phyloP scores from a whole-genome alignment of 148 eudicot species.

The Rhododendron griersonianum region DNA sequence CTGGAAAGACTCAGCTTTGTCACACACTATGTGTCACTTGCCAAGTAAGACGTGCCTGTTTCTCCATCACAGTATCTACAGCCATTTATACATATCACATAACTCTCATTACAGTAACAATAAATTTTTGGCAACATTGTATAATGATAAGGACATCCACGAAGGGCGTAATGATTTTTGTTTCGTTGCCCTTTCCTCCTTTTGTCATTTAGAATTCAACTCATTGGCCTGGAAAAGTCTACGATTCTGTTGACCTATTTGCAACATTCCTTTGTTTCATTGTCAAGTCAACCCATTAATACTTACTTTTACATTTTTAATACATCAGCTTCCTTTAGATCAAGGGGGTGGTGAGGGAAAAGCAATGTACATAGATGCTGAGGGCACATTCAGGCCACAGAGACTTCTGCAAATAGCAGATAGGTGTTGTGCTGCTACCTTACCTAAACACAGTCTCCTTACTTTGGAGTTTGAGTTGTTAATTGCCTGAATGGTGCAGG shows the following conservation, averaged over 20 bases:
- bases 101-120: not conserved
- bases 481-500: slow-evolving; percentile 36
- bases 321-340: slow-evolving; percentile 78
- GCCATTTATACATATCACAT: not conserved
- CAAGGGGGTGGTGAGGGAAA: slow-evolving; percentile 99
- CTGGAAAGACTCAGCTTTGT: slow-evolving; percentile 97
- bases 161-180: not conserved
- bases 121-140: not conserved
- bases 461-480: not conserved
- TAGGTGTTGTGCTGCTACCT: slow-evolving; percentile 43
- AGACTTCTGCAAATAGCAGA: slow-evolving; percentile 94
- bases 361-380: slow-evolving; percentile 99
- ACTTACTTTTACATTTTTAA: not conserved
- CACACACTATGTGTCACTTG: slow-evolving; percentile 96
- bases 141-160: not conserved
- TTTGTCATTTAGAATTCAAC: not conserved
- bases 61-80: not conserved
- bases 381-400: slow-evolving; percentile 97
- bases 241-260: not conserved
- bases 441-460: not conserved
- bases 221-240: not conserved
- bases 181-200: not conserved
- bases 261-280: not conserved
- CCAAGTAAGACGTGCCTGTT: slow-evolving; percentile 49
- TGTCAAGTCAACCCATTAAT: slow-evolving; percentile 7